phyloP scores from a whole-genome alignment of 2,329 filamentous ascomycete species.

The Penicillium aurantiogriseum region DNA sequence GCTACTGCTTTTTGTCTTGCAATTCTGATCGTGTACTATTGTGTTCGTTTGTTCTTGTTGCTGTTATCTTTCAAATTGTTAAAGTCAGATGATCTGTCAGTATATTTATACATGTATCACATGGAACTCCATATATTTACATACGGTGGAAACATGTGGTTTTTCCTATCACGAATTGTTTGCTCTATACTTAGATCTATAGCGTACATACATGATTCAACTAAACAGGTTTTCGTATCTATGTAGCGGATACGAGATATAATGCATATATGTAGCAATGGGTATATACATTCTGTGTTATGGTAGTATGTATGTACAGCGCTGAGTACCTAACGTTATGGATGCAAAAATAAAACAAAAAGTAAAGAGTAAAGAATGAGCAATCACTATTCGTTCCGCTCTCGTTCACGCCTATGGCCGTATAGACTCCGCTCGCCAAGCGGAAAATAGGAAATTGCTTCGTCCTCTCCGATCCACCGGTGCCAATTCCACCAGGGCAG shows the following conservation, averaged over 20 bases:
- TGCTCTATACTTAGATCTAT: no score
- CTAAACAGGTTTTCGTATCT: background rate
- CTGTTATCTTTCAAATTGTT: background rate
- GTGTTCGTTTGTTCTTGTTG: background rate
- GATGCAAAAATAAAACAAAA: conserved; percentile 5
- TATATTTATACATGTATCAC: background rate
- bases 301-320: background rate
- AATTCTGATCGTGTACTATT: background rate
- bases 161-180: no score
- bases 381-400: conserved; percentile 13
- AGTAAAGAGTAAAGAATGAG: conserved; percentile 1
- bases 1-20: background rate
- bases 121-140: no score
- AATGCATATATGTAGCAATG: background rate
- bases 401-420: conserved; percentile 3
- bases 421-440: conserved; percentile 24
- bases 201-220: background rate
- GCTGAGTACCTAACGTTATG: background rate
- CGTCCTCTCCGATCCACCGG: conserved; percentile 24
- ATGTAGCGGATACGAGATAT: background rate
- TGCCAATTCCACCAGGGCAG: conserved; percentile 36
- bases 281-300: background rate
- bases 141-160: no score
- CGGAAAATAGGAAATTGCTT: conserved; percentile 26
- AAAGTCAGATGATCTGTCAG: background rate